Conservation (phyloP, 225 moss, liverwort and hornwort genomes). For the Antitrichia curtipendula region DNA sequence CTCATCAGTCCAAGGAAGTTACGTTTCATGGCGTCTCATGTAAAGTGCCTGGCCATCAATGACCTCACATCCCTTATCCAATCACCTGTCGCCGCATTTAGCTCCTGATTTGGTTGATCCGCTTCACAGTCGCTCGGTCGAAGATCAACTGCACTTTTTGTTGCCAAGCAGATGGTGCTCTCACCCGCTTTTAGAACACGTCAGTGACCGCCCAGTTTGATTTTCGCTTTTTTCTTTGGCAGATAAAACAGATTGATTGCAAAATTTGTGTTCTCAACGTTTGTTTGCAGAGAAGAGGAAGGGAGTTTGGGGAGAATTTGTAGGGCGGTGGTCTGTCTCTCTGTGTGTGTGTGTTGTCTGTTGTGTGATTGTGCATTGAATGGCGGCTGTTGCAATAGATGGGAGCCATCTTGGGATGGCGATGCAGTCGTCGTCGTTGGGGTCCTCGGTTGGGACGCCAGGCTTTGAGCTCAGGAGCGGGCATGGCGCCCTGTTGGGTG, state of each 20-base stretch:
- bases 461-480: neutral
- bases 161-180: neutral
- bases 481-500: neutral
- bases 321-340: neutral
- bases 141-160: neutral
- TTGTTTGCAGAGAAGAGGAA: neutral
- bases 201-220: neutral
- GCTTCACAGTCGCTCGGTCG: neutral
- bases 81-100: neutral
- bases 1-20: neutral
- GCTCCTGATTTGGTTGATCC: neutral
- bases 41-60: neutral
- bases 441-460: neutral
- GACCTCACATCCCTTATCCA: neutral
- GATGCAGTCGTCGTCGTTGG: neutral
- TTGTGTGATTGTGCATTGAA: neutral
- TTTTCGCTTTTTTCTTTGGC: neutral
- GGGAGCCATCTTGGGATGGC: slow-evolving; percentile 1
- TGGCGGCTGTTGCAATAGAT: slow-evolving; percentile 12
- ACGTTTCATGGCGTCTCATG: neutral
- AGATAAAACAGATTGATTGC: neutral
- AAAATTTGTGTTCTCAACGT: neutral
- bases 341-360: neutral
- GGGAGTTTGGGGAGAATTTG: neutral
- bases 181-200: neutral